Conservation (phyloP, 2,329 filamentous ascomycete species). For the Annulohypoxylon truncatum region DNA sequence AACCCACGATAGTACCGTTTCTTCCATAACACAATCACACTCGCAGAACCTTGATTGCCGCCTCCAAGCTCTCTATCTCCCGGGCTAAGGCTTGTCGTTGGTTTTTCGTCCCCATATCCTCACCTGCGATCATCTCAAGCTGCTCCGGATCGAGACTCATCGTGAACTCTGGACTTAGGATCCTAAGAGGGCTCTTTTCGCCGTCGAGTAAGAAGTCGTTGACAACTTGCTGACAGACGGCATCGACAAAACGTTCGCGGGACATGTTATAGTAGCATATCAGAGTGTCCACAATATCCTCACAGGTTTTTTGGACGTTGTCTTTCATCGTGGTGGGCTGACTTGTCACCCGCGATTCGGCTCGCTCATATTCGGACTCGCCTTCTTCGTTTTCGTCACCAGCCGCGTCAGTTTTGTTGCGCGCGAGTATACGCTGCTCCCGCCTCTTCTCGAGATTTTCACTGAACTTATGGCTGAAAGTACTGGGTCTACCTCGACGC, state of each 20-base stretch:
- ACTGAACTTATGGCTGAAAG: background rate
- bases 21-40: background rate
- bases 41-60: constrained; percentile 13
- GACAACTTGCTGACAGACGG: background rate
- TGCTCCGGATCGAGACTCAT: constrained; percentile 11
- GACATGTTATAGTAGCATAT: constrained; percentile 15
- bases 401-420: background rate
- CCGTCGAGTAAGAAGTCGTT: constrained; percentile 3
- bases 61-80: constrained; percentile 16
- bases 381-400: background rate
- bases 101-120: background rate
- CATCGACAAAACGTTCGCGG: constrained; percentile 9
- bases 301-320: background rate
- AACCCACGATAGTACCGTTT: background rate
- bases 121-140: constrained; percentile 7
- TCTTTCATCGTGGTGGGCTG: background rate
- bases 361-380: background rate
- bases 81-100: background rate
- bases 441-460: background rate
- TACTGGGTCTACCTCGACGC: background rate
- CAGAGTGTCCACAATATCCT: background rate
- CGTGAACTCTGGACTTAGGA: constrained; percentile 9
- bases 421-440: background rate
- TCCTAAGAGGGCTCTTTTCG: constrained; percentile 1
- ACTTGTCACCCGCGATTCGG: background rate